A percentile compares a stretch with the other conserved stretches of the same genome.
These are phyloP conservation scores for Candida glaebosa DNA, from an alignment of 805 yeast genomes.

Conservation along the genomic window DNA sequence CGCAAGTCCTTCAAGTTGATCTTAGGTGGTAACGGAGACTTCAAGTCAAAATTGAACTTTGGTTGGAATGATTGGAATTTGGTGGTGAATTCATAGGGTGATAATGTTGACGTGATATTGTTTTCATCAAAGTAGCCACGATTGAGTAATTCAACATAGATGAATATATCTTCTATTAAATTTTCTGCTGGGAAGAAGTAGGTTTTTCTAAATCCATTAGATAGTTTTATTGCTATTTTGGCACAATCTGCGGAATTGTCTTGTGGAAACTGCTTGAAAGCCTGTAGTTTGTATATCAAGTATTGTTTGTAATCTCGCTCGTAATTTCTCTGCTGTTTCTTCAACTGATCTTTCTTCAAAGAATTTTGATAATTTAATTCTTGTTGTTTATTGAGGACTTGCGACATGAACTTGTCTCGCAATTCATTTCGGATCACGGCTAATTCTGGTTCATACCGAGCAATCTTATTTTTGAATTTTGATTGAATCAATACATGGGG, in stretches of 20 bases:
- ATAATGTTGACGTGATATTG: slow-evolving; percentile 14
- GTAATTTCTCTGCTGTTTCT: slow-evolving; percentile 29
- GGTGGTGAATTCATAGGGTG: slow-evolving; percentile 19
- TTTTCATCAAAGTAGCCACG: slow-evolving; percentile 39
- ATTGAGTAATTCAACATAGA: slow-evolving; percentile 30
- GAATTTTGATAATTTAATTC: slow-evolving; percentile 75
- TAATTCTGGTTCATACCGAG: slow-evolving; percentile 60
- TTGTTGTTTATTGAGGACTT: slow-evolving; percentile 64
- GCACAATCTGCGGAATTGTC: slow-evolving; percentile 31
- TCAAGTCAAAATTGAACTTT: slow-evolving; percentile 27
- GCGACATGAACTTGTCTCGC: slow-evolving; percentile 55
- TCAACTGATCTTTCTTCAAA: slow-evolving; percentile 59
- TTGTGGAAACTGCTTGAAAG: slow-evolving; percentile 8
- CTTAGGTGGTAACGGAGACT: slow-evolving; percentile 39
- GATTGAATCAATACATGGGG: slow-evolving; percentile 27
- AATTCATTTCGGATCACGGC: slow-evolving; percentile 59
- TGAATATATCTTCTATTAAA: slow-evolving; percentile 29
- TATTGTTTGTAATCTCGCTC: slow-evolving; percentile 37
- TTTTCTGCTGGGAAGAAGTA: slow-evolving; percentile 27
- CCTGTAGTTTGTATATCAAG: slow-evolving; percentile 24
- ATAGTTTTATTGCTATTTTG: slow-evolving; percentile 67
- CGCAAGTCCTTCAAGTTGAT: slow-evolving; percentile 32
- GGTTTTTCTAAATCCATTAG: slow-evolving; percentile 56
- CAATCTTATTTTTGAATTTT: slow-evolving; percentile 44
- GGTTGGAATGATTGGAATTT: slow-evolving; percentile 23